Conservation (phyloP, 352 stramenopile species). For the Globisporangium mamillatum region DNA sequence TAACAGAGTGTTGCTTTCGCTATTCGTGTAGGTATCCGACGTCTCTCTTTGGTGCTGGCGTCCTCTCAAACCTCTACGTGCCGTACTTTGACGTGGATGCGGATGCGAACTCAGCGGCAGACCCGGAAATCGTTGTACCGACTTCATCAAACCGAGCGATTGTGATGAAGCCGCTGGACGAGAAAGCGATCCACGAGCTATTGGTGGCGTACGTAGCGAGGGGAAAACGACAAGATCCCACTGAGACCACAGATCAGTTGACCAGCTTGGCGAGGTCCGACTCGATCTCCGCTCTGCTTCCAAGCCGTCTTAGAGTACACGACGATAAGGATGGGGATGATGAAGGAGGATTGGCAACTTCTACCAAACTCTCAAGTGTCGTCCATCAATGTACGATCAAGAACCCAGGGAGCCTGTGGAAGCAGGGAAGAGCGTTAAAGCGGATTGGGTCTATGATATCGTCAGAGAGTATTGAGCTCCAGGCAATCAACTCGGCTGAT, state of each 20-base stretch:
- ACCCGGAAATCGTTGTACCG: conserved; percentile 8
- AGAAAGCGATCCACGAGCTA: conserved; percentile 31
- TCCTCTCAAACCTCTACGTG: conserved; percentile 34
- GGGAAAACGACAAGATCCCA: conserved; percentile 8
- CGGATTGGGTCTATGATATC: background rate
- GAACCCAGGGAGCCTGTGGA: conserved; percentile 25
- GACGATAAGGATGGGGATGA: background rate
- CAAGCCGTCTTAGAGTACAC: background rate
- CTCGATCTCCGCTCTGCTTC: conserved; percentile 26
- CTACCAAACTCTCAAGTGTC: background rate
- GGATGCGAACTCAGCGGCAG: background rate
- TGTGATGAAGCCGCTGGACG: conserved; percentile 25
- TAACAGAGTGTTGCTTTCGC: background rate
- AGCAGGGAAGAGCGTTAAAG: conserved; percentile 5
- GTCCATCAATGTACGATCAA: conserved; percentile 28
- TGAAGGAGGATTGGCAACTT: background rate
- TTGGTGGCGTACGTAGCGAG: conserved; percentile 34
- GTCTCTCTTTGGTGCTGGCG: conserved; percentile 23
- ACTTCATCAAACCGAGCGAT: background rate
- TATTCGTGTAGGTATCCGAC: conserved; percentile 30
- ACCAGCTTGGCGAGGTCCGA: conserved; percentile 34
- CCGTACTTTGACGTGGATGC: conserved; percentile 9
- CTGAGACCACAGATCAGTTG: conserved; percentile 1
- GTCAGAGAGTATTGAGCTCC: conserved; percentile 2
- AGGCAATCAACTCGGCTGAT: conserved; percentile 9